Evolutionary conservation across 371 early-diverging fungal species (phyloP), one percentile per base, ranked within the genome.

Genomic region (Apophysomyces trapeziformis): DNA sequence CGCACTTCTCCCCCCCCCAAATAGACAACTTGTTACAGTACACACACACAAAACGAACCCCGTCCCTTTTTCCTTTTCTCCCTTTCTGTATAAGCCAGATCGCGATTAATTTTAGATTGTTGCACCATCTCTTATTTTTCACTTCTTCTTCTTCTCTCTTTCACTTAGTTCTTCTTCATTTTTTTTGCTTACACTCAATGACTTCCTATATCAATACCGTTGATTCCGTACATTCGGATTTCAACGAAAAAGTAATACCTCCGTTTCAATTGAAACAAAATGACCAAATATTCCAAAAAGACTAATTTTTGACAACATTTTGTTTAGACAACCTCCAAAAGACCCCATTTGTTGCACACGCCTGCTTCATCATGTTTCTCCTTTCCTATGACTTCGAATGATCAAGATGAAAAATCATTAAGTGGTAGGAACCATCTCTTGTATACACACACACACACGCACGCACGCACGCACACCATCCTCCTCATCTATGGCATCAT

Each of bases 351-450:
- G 50, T 26, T 50, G 21, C 18, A 50, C 50, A 50, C 50, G 0
- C 50, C 50, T 21, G 50, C 50, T 50, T 50, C 50, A 50, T 50
- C 50, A 50, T 50, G 50, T 50, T 50, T 50, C 4, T 50, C 50
- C 8, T 21, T 50, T 21, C 21, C 50, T 9, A 50, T 50, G 50
- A 18, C 50, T 21, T 50, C 50, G 9, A 50, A 21, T 26, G 50
- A 50, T 6, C 50, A 50, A 18, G 50, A 50, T 5, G 50, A 50
- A 50, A 50, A 21, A 18, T 50, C 50, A 18, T 50, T 50, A 50
- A 50, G 50, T 18, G 50, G 50, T 50, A 50, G 5, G 21, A 21
- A 7, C 21, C 21, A 26, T 26, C 26, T 26, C 26, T 26, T 26
- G 26, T 26, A 26, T 1, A 26, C 26, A 26, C 26, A 26, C 1